Evolutionary conservation across 129 eudicot genomes (phyloP).

Genomic region (Tagetes patula): DNA sequence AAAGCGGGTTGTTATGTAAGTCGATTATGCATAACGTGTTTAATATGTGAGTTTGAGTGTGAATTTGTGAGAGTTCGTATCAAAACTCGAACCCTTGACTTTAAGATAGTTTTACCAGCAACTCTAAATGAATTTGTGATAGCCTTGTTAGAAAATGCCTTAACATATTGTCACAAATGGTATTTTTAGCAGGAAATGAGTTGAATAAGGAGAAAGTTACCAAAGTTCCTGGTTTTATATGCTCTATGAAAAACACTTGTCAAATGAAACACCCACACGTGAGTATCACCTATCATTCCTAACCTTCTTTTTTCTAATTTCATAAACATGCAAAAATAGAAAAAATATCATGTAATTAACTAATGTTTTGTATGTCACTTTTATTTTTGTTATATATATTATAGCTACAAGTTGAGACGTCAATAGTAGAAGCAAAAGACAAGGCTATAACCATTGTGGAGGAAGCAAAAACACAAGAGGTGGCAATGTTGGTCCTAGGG

Average conservation of each 20-base stretch:
- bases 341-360: background rate
- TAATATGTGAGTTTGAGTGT: too few relatives aligned
- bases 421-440: constrained; percentile 68
- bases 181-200: constrained; percentile 38
- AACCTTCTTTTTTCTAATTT: background rate
- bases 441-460: constrained; percentile 71
- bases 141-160: background rate
- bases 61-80: too few relatives aligned
- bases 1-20: too few relatives aligned
- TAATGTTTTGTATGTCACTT: background rate
- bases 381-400: background rate
- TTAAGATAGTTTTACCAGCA: too few relatives aligned
- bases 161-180: background rate
- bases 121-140: too few relatives aligned
- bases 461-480: constrained; percentile 64
- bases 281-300: constrained; percentile 9
- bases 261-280: constrained; percentile 69
- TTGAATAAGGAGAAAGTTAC: constrained; percentile 41
- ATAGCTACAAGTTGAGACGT: constrained; percentile 62
- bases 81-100: too few relatives aligned
- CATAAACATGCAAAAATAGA: background rate
- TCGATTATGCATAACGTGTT: too few relatives aligned
- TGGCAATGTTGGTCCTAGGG: constrained; percentile 68
- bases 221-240: constrained; percentile 52
- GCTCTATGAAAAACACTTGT: constrained; percentile 58